These are phyloP conservation scores for Piper betle DNA, from an alignment of 164 flowering plant genomes.

Conservation along the genomic window DNA sequence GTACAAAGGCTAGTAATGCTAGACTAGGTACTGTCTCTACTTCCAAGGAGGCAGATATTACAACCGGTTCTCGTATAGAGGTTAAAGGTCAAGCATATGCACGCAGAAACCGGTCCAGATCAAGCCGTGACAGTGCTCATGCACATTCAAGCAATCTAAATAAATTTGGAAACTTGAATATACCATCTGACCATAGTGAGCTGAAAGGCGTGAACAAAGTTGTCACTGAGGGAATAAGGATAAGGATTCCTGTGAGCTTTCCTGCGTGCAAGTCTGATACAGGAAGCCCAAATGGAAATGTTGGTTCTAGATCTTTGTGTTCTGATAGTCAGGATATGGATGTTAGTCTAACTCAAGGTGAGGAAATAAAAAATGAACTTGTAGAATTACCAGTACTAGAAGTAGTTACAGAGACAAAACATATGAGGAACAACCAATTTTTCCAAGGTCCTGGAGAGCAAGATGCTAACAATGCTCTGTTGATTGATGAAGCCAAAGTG, in stretches of 20 bases:
- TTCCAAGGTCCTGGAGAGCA: conserved; percentile 15
- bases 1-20: conserved; percentile 29
- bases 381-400: conserved; percentile 16
- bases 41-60: conserved; percentile 60
- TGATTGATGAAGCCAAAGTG: conserved; percentile 16
- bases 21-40: conserved; percentile 47
- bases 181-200: conserved; percentile 33
- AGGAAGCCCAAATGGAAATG: conserved; percentile 28
- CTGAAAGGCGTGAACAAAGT: conserved; percentile 40
- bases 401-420: conserved; percentile 16
- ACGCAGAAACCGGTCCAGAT: conserved; percentile 65
- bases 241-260: conserved; percentile 23
- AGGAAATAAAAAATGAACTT: conserved; percentile 9
- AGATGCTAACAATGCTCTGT: conserved; percentile 10
- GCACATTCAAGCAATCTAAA: conserved; percentile 34
- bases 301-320: conserved; percentile 13
- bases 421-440: conserved; percentile 15
- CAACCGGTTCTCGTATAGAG: conserved; percentile 41
- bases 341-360: conserved; percentile 21
- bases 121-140: conserved; percentile 55
- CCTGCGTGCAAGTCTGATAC: conserved; percentile 28
- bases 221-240: conserved; percentile 21
- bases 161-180: conserved; percentile 27
- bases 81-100: conserved; percentile 53
- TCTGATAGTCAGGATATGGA: conserved; percentile 33